Evolutionary conservation across 306 rosid genomes (phyloP).

Genomic region (Lagenaria siceraria): DNA sequence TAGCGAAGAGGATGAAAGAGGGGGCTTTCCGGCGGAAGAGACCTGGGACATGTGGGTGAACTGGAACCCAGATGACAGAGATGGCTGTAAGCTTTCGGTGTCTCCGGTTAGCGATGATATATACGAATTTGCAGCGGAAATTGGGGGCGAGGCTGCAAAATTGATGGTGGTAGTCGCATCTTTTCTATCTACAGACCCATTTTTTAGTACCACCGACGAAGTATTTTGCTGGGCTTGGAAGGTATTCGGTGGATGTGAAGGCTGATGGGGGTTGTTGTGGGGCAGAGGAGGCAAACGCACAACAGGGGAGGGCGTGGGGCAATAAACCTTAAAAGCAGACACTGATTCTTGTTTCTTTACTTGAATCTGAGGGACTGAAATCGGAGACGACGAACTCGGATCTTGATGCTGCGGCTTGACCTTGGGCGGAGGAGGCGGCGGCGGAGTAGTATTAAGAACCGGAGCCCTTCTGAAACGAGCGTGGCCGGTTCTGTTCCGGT

Average conservation of each 20-base stretch:
- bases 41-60: slow-evolving; percentile 37
- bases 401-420: slow-evolving; percentile 9
- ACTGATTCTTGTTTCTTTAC: slow-evolving; percentile 11
- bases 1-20: slow-evolving; percentile 35
- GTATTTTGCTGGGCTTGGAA: neutral
- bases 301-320: slow-evolving; percentile 32
- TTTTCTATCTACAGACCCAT: slow-evolving; percentile 21
- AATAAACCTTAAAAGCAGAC: slow-evolving; percentile 61
- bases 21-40: slow-evolving; percentile 39
- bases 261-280: neutral
- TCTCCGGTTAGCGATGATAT: slow-evolving; percentile 44
- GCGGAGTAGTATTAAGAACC: neutral
- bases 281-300: slow-evolving; percentile 34
- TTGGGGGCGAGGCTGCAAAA: slow-evolving; percentile 27
- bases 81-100: slow-evolving; percentile 23
- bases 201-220: neutral
- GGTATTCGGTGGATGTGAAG: neutral
- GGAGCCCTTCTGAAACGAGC: slow-evolving; percentile 70
- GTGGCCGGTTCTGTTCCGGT: slow-evolving; percentile 45
- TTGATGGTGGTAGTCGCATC: slow-evolving; percentile 17
- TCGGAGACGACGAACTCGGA: slow-evolving; percentile 3
- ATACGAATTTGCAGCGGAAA: slow-evolving; percentile 39
- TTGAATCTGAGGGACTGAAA: neutral
- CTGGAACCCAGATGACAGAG: slow-evolving; percentile 48
- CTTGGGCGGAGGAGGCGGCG: slow-evolving; percentile 2